Conservation (phyloP, 306 rosid species). For the Adenanthera pavonina region DNA sequence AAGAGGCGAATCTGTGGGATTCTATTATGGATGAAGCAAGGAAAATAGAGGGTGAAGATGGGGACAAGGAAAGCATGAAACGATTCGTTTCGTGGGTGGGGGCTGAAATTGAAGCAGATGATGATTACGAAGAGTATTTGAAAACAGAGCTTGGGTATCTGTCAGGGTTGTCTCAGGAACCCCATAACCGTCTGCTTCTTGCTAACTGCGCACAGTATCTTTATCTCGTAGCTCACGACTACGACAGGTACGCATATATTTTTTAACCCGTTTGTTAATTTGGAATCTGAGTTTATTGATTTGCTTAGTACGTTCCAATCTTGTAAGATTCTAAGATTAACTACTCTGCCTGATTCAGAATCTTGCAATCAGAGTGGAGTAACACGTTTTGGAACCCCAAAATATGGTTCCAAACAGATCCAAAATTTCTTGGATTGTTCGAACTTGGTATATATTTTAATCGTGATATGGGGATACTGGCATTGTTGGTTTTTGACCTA, state of each 20-base stretch:
- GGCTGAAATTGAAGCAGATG: slow-evolving; percentile 67
- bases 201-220: slow-evolving; percentile 92
- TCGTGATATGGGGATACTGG: neutral
- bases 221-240: slow-evolving; percentile 64
- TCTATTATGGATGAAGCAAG: slow-evolving; percentile 70
- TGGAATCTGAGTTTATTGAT: no score
- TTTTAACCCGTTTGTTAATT: no score
- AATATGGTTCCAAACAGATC: no score
- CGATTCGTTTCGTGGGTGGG: slow-evolving; percentile 65
- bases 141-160: slow-evolving; percentile 77
- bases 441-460: neutral
- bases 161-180: slow-evolving; percentile 59
- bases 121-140: slow-evolving; percentile 63
- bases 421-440: no score
- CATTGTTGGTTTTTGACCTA: neutral
- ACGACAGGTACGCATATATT: slow-evolving; percentile 59
- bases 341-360: no score
- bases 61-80: slow-evolving; percentile 45
- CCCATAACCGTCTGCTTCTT: slow-evolving; percentile 68
- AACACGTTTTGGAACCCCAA: no score
- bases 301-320: no score
- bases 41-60: slow-evolving; percentile 37
- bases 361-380: no score
- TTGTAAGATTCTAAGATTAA: no score
- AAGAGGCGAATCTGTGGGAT: slow-evolving; percentile 54